These are phyloP conservation scores for Syzygium aqueum DNA, from an alignment of 345 rosid genomes.

Conservation along the genomic window DNA sequence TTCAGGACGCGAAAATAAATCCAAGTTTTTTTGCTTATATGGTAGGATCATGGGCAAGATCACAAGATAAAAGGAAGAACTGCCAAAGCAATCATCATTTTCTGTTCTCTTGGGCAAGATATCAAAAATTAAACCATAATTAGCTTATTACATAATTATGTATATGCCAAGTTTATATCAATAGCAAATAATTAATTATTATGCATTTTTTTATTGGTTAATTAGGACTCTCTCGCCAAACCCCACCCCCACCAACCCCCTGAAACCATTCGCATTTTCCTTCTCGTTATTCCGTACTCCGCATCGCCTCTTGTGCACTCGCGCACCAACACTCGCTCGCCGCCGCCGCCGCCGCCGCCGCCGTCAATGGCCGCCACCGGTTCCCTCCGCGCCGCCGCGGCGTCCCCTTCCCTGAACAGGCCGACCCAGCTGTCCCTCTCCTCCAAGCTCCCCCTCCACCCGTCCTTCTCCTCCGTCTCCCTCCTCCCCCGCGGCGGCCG, in stretches of 20 bases:
- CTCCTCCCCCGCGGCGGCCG: constrained; percentile 15
- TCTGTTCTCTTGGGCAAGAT: neutral
- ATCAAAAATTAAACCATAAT: neutral
- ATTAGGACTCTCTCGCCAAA: neutral
- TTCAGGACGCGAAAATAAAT: neutral
- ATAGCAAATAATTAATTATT: neutral
- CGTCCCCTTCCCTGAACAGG: constrained; percentile 12
- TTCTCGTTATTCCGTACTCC: constrained; percentile 2
- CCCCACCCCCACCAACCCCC: neutral
- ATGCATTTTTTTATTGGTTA: neutral
- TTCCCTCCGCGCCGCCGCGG: constrained; percentile 7
- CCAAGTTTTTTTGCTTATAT: neutral
- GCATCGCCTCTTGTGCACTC: constrained; percentile 10
- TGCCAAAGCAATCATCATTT: neutral
- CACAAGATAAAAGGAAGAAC: neutral
- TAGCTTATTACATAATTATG: neutral
- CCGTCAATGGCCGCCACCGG: constrained; percentile 13
- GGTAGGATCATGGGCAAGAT: neutral
- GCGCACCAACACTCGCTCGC: neutral
- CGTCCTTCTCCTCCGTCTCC: constrained; percentile 17
- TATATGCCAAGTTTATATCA: neutral
- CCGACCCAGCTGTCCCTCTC: constrained; percentile 26
- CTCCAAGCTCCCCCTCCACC: constrained; percentile 17
- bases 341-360: neutral
- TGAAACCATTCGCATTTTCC: neutral